Evolutionary conservation across 2,329 filamentous ascomycete species (phyloP).

Genomic region (Nemania sp.): DNA sequence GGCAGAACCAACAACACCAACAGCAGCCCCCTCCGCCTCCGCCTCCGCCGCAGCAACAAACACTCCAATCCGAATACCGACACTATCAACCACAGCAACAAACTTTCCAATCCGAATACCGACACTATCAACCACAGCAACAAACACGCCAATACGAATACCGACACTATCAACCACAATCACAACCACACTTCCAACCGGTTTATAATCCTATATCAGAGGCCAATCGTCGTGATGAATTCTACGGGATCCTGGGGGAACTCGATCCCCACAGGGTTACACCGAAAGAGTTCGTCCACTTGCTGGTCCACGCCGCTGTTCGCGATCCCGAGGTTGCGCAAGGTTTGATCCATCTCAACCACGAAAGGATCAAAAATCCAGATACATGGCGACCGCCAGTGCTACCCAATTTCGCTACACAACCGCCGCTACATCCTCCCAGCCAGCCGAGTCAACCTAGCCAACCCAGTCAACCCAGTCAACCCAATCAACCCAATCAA

Average conservation of each 20-base stretch:
- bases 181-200: conserved; percentile 4
- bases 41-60: background rate
- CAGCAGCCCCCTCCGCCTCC: background rate
- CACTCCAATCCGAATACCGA: too few relatives aligned
- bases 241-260: conserved; percentile 37
- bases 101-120: too few relatives aligned
- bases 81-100: background rate
- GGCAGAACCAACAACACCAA: background rate
- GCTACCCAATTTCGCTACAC: conserved; percentile 10
- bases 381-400: conserved; percentile 33
- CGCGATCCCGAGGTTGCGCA: conserved; percentile 37
- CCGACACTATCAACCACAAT: background rate
- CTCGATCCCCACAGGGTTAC: conserved; percentile 39
- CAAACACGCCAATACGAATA: too few relatives aligned
- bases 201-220: conserved; percentile 4
- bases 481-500: too few relatives aligned
- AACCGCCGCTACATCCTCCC: background rate
- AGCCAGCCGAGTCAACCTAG: conserved; percentile 4
- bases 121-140: background rate
- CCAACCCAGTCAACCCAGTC: too few relatives aligned
- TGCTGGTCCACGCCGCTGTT: conserved; percentile 41
- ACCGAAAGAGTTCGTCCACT: conserved; percentile 41
- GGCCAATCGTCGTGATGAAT: conserved; percentile 15
- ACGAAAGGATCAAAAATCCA: conserved; percentile 34
- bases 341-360: conserved; percentile 33